Conservation (phyloP, 2,329 filamentous ascomycete genomes). For the Gaeumannomyces tritici region DNA sequence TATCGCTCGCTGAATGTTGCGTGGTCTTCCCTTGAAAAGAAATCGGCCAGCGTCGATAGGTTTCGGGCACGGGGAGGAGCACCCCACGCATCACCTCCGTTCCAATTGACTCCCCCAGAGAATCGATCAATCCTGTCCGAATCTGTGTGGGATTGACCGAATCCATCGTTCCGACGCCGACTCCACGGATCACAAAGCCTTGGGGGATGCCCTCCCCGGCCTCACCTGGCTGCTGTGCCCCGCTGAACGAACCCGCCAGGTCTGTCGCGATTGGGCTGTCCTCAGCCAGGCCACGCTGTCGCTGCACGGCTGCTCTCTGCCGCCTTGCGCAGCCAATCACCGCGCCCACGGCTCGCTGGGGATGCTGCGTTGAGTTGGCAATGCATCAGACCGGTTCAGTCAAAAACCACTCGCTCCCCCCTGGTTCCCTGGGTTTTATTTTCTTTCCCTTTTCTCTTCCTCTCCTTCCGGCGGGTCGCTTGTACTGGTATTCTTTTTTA, state of each 20-base stretch:
- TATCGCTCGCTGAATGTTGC: background rate
- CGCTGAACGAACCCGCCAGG: too few species aligned
- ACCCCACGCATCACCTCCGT: too few species aligned
- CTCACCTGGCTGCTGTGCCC: too few species aligned
- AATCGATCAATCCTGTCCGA: background rate
- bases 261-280: too few species aligned
- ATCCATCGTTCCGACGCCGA: too few species aligned
- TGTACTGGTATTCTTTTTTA: background rate
- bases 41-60: too few species aligned
- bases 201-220: too few species aligned
- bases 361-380: slow-evolving; percentile 3
- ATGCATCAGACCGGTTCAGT: slow-evolving; percentile 2
- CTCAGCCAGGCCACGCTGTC: background rate
- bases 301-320: background rate
- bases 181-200: background rate
- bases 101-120: background rate
- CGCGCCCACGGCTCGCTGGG: slow-evolving; percentile 3
- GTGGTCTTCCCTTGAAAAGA: too few species aligned
- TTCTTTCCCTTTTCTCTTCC: background rate
- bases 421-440: background rate
- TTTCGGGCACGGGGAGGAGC: too few species aligned
- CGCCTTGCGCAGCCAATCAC: slow-evolving; percentile 3
- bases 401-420: background rate
- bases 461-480: too few species aligned
- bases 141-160: background rate